Evolutionary conservation across 2,329 filamentous ascomycete genomes (phyloP), one percentile per base, ranked within the genome.

Genomic region (Arthroderma sp.): DNA sequence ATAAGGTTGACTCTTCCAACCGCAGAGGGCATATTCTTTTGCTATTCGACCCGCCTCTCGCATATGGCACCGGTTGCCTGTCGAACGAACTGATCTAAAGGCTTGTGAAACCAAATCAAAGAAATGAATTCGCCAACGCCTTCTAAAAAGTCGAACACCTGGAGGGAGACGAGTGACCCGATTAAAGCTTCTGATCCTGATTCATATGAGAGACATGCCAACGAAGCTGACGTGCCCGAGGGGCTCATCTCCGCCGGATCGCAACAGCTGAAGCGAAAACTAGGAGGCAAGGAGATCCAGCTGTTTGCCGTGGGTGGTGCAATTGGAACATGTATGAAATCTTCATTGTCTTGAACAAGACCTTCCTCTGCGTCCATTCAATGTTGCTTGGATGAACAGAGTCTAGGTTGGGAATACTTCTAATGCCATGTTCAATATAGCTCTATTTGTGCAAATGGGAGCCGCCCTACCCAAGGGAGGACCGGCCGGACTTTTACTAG

Each of bases 241-340:
- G 45, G 44, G 41, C 42, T 47, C 30, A 47, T 49, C 22, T 39
- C 48, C 11, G 47, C 54, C 42, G 53, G 53, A 9, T 55, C 53
- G 11, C 51, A 55, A 27, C 34, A 50, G 38, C 53, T 63, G 4
- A 58, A 63, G 42, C 55, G 60, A 4, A 59, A 56, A 42, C 48
- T 62, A 8, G 46, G 55, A 30, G 56, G 58, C 7, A 57, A 55
- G 40, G 57, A 62, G 40, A 53, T 62, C 6, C 60, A 63, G 44
- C 52, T 62, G 1, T 55, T 59, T 47, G 60, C 60, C 2, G 56
- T 62, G 10, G 59, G 59, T 11, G 59, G 59, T 29, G 57, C 59
- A 6, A 62, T 61, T 43, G 59, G 59, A 22, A 61, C 58, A n/a
- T 57, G 58, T 58, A 51, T 42, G 55, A 48, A 28, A 28, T 38